Evolutionary conservation across 2,329 filamentous ascomycete genomes (phyloP).

Genomic region (Sporothrix schenckii): DNA sequence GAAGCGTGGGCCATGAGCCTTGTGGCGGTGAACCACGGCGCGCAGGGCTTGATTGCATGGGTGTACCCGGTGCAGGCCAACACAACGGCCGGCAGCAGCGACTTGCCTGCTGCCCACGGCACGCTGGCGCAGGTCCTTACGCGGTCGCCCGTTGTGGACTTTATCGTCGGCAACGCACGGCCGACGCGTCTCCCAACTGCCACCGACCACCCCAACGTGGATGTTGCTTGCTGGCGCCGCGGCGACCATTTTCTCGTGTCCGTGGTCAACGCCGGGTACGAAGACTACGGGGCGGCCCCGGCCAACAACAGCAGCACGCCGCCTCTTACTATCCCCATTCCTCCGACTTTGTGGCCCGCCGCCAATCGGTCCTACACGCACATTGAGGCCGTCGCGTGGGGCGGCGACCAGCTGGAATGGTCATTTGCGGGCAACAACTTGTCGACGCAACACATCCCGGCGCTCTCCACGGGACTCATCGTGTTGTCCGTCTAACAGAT

Average conservation of each 20-base stretch:
- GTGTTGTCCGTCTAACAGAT: constrained; percentile 37
- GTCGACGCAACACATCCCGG: constrained; percentile 39
- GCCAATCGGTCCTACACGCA: neutral
- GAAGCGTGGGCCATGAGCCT: constrained; percentile 52
- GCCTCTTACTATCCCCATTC: constrained; percentile 26
- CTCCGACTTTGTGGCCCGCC: constrained; percentile 22
- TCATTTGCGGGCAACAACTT: constrained; percentile 38
- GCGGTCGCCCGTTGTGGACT: constrained; percentile 44
- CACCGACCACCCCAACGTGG: constrained; percentile 37
- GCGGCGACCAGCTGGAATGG: constrained; percentile 40
- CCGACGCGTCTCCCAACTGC: constrained; percentile 36
- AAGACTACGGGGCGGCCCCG: constrained; percentile 14
- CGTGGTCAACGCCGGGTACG: constrained; percentile 45
- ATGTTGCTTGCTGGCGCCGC: constrained; percentile 45
- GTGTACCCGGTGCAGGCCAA: constrained; percentile 48
- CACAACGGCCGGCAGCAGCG: constrained; percentile 28
- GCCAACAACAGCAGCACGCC: too few relatives aligned
- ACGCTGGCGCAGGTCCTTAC: constrained; percentile 47
- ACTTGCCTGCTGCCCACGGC: constrained; percentile 47
- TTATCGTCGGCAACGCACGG: constrained; percentile 44
- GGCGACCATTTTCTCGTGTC: constrained; percentile 42
- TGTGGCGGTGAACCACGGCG: constrained; percentile 52
- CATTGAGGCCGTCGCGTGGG: neutral
- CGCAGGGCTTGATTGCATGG: constrained; percentile 51
- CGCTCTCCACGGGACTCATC: constrained; percentile 43